Base-by-base conservation (phyloP, 2,329 filamentous ascomycete species). In the Fusarium nisikadoi region DNA sequence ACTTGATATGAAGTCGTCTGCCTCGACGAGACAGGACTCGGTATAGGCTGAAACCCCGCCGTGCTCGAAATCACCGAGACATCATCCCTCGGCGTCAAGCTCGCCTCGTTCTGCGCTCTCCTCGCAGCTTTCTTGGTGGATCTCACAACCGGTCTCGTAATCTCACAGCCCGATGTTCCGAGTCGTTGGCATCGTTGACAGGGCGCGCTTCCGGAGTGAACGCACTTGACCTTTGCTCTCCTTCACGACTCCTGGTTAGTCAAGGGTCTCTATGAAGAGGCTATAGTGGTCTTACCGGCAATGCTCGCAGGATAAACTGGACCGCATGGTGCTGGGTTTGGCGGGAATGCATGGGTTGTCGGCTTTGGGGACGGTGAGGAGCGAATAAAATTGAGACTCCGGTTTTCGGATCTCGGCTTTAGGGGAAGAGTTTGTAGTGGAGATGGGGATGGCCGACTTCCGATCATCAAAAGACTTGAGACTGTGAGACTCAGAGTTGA, bases 191-290 rank as follows among this genome's bases (percentile, higher is more conserved):
- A 82, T 38, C 78, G 74, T 23, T 75, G 72, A 8, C 80, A 82
- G 1, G 80, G 80, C 23, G 79, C 60, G 6, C 36, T 68, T 27
- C 80, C 80, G 9, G 67, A 50, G 62, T 81, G 79, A 17, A 79
- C 71, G 55, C 80, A 82, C 49, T 82, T 82, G 19, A 81, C 72
- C 50, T 82, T 82, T 45, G 79, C 80, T 53, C 73, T 76, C 27
- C 81, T 82, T 35, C n/a, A 49, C 11, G 42, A 1, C 10, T 2
- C 17, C 0, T 10, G 6, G 5, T 31, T 10, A 23, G 19, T 33
- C 20, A 7, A 7, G 2, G 3, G 5, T n/a, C 0, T 1, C 6
- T 8, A 3, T 4, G 3, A 5, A 3, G 41, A 12, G 23, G 8
- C 8, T 14, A 10, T 8, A 7, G 20, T 2, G 16, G 0, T 11